Evolutionary conservation across 768 basidiomycete genomes (phyloP), one percentile per base, ranked within the genome.

Genomic region (Suillus variegatus): DNA sequence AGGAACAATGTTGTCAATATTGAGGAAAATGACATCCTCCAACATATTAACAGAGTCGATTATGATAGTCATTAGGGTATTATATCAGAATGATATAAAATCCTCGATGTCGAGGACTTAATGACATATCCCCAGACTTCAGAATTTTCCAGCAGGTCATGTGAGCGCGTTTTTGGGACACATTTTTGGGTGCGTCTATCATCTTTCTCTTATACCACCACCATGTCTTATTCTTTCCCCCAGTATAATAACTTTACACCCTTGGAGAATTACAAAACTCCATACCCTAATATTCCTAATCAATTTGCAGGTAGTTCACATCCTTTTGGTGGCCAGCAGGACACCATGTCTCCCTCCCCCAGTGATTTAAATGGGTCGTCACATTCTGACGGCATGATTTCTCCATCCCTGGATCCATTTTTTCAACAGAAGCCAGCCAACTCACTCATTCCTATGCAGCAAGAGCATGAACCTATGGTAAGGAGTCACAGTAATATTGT

Each of bases 231-330:
- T 25, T 51, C 49, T 51, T 51, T 51, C 2, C 49, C 49, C 49
- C 49, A 51, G 49, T 51, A 51, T 51, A 51, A 51, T 51, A 10
- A 25, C 22, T 51, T 51, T 51, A 51, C 49, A 51, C 49, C 25
- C 9, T 46, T 60, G 64, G 64, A 70, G 60, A 67, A 63, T 63
- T 67, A 63, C 35, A 2, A 22, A 49, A 49, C 47, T 4, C n/a
- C n/a, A 22, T 49, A 22, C 47, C 20, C 20, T 47, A 22, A 47
- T 47, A 47, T 47, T 2, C 18, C 14, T 35, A 62, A 40, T 36
- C 25, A 44, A 22, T 62, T 20, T 35, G 12, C 36, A 18, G 35
- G 13, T 18, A 16, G n/a, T 4, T 46, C 20, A 16, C 51, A 13
- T 52, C 51, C 51, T 52, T 8, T 49, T 49, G 12, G 6, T 49